Percentiles rank a stretch among this genome's conserved stretches.
Conservation (phyloP, 768 basidiomycete genomes). For the Termitomyces eurrhizus region DNA sequence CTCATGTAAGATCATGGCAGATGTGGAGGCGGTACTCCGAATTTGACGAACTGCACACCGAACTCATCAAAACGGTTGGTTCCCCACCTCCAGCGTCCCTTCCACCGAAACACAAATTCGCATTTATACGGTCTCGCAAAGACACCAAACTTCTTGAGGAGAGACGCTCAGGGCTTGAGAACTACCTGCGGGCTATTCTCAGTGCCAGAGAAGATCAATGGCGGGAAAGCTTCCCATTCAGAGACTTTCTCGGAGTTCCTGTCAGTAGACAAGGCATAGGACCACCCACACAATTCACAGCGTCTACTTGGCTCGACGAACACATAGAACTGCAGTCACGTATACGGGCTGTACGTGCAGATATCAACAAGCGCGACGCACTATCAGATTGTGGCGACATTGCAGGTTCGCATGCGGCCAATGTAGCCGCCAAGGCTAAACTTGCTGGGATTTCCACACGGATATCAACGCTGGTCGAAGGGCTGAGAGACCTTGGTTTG, state of each 20-base stretch:
- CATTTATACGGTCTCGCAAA: slow-evolving; percentile 55
- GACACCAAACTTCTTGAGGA: slow-evolving; percentile 71
- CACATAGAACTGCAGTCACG: slow-evolving; percentile 73
- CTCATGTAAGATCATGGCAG: slow-evolving; percentile 88
- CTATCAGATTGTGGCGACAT: slow-evolving; percentile 74
- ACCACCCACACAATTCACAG: slow-evolving; percentile 55
- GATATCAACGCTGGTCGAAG: slow-evolving; percentile 67
- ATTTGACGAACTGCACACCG: slow-evolving; percentile 82
- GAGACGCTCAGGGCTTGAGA: slow-evolving; percentile 72
- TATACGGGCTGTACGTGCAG: slow-evolving; percentile 78
- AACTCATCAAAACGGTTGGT: slow-evolving; percentile 76
- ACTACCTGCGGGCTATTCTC: slow-evolving; percentile 83
- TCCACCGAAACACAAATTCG: slow-evolving; percentile 81
- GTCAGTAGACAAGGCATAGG: slow-evolving; percentile 47
- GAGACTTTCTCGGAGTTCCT: slow-evolving; percentile 85
- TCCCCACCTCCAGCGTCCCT: slow-evolving; percentile 76
- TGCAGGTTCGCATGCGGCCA: slow-evolving; percentile 68
- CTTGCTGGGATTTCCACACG: slow-evolving; percentile 74
- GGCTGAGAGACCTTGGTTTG: slow-evolving; percentile 59
- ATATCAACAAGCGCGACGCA: slow-evolving; percentile 85
- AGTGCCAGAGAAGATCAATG: slow-evolving; percentile 78
- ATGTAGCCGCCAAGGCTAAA: slow-evolving; percentile 83
- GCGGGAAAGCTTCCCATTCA: slow-evolving; percentile 76
- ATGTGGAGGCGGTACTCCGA: slow-evolving; percentile 95
- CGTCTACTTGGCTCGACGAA: slow-evolving; percentile 87